These are phyloP conservation scores for Cladophialophora yegresii DNA, from an alignment of 2,329 filamentous ascomycete genomes.

Conservation along the genomic window DNA sequence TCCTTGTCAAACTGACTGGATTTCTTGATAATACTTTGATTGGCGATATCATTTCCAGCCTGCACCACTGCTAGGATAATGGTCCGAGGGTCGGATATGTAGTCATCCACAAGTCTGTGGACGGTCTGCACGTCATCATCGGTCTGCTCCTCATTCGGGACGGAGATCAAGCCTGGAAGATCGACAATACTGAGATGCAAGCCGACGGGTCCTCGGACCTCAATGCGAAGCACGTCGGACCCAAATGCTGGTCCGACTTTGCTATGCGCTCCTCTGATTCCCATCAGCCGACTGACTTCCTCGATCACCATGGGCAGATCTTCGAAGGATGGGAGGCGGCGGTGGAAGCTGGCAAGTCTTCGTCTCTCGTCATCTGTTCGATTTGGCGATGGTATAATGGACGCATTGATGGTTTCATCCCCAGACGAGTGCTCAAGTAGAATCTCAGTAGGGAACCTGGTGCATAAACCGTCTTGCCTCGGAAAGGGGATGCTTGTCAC, in stretches of 20 bases:
- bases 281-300: slow-evolving; percentile 56
- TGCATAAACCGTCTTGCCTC: slow-evolving; percentile 58
- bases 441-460: slow-evolving; percentile 63
- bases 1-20: slow-evolving; percentile 42
- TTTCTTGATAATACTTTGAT: slow-evolving; percentile 59
- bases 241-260: slow-evolving; percentile 29
- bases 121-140: slow-evolving; percentile 51
- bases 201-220: slow-evolving; percentile 40
- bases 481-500: slow-evolving; percentile 62
- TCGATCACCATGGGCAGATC: slow-evolving; percentile 54
- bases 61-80: slow-evolving; percentile 52
- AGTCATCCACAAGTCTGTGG: slow-evolving; percentile 47
- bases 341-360: slow-evolving; percentile 11
- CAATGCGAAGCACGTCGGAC: slow-evolving; percentile 42
- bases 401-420: slow-evolving; percentile 45
- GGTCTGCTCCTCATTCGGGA: slow-evolving; percentile 47
- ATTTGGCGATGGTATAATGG: slow-evolving; percentile 44
- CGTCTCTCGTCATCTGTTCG: slow-evolving; percentile 36
- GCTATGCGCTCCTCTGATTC: slow-evolving; percentile 43
- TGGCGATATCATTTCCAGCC: slow-evolving; percentile 50
- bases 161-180: slow-evolving; percentile 57
- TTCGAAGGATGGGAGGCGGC: slow-evolving; percentile 38
- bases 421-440: slow-evolving; percentile 51
- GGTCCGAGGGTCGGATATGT: slow-evolving; percentile 47
- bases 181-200: slow-evolving; percentile 57